Base-by-base conservation (phyloP, 192 early-diverging fungal species). In the Coemansia sp. region DNA sequence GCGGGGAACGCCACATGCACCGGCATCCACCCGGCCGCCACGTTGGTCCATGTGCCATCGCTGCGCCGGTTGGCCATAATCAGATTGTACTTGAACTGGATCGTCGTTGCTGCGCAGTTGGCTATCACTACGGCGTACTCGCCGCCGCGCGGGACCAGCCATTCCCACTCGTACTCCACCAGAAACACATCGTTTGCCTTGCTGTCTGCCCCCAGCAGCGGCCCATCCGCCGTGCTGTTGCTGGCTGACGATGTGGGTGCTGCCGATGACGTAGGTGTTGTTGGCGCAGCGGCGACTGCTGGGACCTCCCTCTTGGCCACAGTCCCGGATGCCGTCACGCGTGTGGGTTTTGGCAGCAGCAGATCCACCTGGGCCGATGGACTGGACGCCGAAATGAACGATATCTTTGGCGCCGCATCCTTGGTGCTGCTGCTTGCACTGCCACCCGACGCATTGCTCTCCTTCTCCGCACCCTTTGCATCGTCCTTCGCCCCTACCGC, bases 31-130 rank as follows among this genome's bases (percentile, higher is more conserved):
- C 75, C 75, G 11, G 75, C 75, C 17, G 69, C 65, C 36, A 78
- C 33, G 33, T 78, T 78, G 0, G 75, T 78, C 75, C 75, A 78
- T 11, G 50, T 53, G 4, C 75, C 75, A 59, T 72, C 66, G 64
- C 23, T 57, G 69, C 75, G 68, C 41, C 69, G 61, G 52, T 78
- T 78, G 14, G 75, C 75, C 75, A 78, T 78, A 11, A 78, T 72
- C 62, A 78, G 59, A 36, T 78, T 78, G 44, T 78, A 78, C 30
- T 78, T 78, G 75, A 78, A 78, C 63, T 78, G 75, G n/a, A 78
- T 65, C 23, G 75, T 68, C 10, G 75, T 72, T 14, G 68, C 68
- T 20, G 75, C 75, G 53, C 75, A 78, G 59, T 78, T 78, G 22
- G 75, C 75, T 13, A 78, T 64, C 9, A 78, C 75, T 54, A 78